Base-by-base conservation (phyloP, 2,329 filamentous ascomycete species). In the Alternaria gansuensis region DNA sequence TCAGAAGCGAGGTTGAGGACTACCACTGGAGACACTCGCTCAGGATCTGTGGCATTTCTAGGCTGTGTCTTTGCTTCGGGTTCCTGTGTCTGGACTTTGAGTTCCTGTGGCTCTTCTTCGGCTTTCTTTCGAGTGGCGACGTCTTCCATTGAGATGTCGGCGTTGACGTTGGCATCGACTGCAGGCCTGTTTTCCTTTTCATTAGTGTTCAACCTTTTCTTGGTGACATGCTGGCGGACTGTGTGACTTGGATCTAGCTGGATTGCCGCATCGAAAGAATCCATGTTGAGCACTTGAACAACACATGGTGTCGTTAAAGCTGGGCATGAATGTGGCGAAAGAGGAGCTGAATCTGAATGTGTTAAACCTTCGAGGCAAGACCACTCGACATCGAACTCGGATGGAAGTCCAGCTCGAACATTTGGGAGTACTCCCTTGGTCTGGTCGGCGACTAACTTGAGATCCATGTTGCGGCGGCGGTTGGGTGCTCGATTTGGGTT, bases 1-100 rank as follows among this genome's bases (percentile, higher is more conserved):
- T 84, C 81, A 50, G 85, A 89, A 14, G 88, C 88, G 78, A 90
- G 86, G 68, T 90, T 91, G 58, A 91, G 78, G 24, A 90, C 82
- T 31, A 82, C 84, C n/a, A 89, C 82, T 7, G 79, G 78, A 21
- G 43, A 37, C 29, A 48, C 36, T 43, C 21, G 46, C 33, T 29
- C 36, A n/a, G 29, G 13, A 17, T 5, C 2, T 21, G 2, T 48
- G 44, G 13, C 6, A 8, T 41, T 10, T 41, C 21, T 23, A 13
- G 39, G 10, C 21, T 41, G 39, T 21, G 23, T 41, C 39, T 5
- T 2, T 21, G 24, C 5, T 41, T 41, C 39, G 21, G 39, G 6
- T 21, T 41, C 39, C 24, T 41, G 39, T 41, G 21, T 13, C 39
- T 1, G 10, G 43, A 17, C 11, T 24, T 41, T 21, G 39, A 21